These are phyloP conservation scores for Citrus cavaleriei DNA, from an alignment of 345 rosid genomes.

Conservation along the genomic window DNA sequence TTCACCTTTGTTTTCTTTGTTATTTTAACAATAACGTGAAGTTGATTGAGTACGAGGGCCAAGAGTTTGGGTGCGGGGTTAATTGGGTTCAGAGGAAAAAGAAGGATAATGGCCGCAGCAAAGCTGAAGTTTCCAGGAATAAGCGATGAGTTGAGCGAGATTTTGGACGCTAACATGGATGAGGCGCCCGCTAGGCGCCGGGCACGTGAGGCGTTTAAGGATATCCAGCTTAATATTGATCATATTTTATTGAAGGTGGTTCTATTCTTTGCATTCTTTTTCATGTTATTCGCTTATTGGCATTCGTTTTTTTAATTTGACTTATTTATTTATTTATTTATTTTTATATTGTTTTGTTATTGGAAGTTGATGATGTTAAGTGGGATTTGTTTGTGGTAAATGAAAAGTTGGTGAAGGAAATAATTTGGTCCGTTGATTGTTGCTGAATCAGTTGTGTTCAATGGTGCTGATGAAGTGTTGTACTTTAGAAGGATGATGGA, in stretches of 20 bases:
- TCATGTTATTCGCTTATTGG: not conserved
- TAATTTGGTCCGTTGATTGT: not conserved
- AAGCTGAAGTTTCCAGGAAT: conserved; percentile 38
- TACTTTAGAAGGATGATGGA: not conserved
- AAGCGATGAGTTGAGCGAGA: conserved; percentile 50
- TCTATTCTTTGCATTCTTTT: not conserved
- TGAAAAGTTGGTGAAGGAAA: not conserved
- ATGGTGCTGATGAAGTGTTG: not conserved
- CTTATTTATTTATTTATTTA: not conserved
- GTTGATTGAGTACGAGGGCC: not conserved
- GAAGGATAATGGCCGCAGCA: conserved; percentile 31
- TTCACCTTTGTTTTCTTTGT: no score
- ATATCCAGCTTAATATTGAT: conserved; percentile 67
- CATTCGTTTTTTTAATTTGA: no score
- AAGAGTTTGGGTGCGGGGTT: conserved; percentile 25
- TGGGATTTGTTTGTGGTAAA: not conserved
- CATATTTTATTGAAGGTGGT: conserved; percentile 84
- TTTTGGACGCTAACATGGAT: conserved; percentile 63
- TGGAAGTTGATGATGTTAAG: not conserved
- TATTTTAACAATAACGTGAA: not conserved
- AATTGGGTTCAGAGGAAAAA: conserved; percentile 16
- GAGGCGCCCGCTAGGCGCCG: conserved; percentile 68
- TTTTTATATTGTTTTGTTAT: no score
- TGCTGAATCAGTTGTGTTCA: not conserved
- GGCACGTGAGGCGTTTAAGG: conserved; percentile 75